Percentiles rank a stretch among this genome's conserved stretches.
phyloP scores from a whole-genome alignment of 2,329 filamentous ascomycete genomes.

The Hypocrella siamensis region DNA sequence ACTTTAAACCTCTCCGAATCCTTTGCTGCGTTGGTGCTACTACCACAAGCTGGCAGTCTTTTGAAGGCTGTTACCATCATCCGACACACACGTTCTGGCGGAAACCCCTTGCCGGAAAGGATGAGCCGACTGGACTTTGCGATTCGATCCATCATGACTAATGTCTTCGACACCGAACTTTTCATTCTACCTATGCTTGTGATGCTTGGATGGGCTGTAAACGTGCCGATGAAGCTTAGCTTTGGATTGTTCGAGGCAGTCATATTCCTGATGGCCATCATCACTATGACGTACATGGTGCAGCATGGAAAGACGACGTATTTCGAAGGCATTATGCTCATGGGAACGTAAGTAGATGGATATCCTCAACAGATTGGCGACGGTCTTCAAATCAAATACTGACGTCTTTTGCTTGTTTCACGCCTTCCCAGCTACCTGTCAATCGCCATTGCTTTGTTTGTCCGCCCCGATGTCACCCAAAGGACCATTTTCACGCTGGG shows the following conservation, averaged over 20 bases:
- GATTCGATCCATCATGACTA: conserved; percentile 4
- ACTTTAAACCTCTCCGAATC: conserved; percentile 1
- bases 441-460: conserved; percentile 5
- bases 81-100: conserved; percentile 1
- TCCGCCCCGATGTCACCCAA: conserved; percentile 4
- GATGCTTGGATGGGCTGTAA: conserved; percentile 1
- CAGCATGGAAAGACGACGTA: conserved; percentile 7
- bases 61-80: conserved; percentile 2
- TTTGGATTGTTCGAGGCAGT: conserved; percentile 6
- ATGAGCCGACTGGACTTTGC: conserved; percentile 4
- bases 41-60: conserved; percentile 3
- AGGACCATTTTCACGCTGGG: background rate
- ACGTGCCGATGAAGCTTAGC: conserved; percentile 5
- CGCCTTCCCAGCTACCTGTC: conserved; percentile 6
- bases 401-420: background rate
- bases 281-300: conserved; percentile 6
- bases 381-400: background rate
- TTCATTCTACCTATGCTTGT: conserved; percentile 4
- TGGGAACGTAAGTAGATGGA: conserved; percentile 6
- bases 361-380: no score
- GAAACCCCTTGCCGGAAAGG: background rate
- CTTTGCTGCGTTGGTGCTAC: conserved; percentile 2
- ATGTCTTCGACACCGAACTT: conserved; percentile 3
- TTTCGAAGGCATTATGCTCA: conserved; percentile 7
- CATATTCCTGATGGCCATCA: conserved; percentile 5